A percentile compares a stretch with the other conserved stretches of the same genome.
These are phyloP conservation scores for Globisporangium cystogenes DNA, from an alignment of 352 stramenopile genomes.

Conservation along the genomic window DNA sequence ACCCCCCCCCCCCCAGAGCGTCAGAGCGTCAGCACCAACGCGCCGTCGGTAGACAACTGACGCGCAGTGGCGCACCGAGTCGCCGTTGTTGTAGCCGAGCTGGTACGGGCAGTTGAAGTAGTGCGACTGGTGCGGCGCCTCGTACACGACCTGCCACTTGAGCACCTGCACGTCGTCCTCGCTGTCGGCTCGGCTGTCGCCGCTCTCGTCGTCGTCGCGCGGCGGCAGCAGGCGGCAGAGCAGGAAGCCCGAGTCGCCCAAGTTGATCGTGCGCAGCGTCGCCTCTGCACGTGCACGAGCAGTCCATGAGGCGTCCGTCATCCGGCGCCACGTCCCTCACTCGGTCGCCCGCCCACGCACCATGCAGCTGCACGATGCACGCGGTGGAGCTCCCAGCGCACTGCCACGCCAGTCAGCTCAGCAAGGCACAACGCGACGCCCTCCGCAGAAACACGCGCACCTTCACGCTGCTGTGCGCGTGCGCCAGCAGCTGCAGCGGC, in stretches of 20 bases:
- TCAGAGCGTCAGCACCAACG: too few species aligned
- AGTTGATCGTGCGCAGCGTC: slow-evolving; percentile 82
- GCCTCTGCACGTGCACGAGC: slow-evolving; percentile 21
- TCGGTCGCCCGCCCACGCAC: slow-evolving; percentile 15
- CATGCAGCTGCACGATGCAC: slow-evolving; percentile 77
- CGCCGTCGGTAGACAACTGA: slow-evolving; percentile 1
- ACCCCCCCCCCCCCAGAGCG: too few species aligned
- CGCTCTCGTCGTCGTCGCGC: slow-evolving; percentile 9
- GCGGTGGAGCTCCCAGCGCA: slow-evolving; percentile 81
- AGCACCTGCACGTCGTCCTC: slow-evolving; percentile 7
- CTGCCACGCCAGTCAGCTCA: slow-evolving; percentile 13
- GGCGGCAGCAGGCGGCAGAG: slow-evolving; percentile 72
- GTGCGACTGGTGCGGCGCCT: slow-evolving; percentile 90
- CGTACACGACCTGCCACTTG: slow-evolving; percentile 81
- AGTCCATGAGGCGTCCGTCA: background rate
- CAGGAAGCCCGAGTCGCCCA: slow-evolving; percentile 94
- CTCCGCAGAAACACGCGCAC: slow-evolving; percentile 13
- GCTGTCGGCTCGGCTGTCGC: background rate
- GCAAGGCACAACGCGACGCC: background rate
- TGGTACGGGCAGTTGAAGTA: slow-evolving; percentile 98
- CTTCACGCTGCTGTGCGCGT: slow-evolving; percentile 59
- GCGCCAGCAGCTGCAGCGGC: slow-evolving; percentile 62
- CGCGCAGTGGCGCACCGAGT: slow-evolving; percentile 43
- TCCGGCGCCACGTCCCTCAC: background rate
- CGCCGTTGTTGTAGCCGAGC: slow-evolving; percentile 86